Base-by-base conservation (phyloP, 1,284 basidiomycete genomes). In the Malassezia sp. region DNA sequence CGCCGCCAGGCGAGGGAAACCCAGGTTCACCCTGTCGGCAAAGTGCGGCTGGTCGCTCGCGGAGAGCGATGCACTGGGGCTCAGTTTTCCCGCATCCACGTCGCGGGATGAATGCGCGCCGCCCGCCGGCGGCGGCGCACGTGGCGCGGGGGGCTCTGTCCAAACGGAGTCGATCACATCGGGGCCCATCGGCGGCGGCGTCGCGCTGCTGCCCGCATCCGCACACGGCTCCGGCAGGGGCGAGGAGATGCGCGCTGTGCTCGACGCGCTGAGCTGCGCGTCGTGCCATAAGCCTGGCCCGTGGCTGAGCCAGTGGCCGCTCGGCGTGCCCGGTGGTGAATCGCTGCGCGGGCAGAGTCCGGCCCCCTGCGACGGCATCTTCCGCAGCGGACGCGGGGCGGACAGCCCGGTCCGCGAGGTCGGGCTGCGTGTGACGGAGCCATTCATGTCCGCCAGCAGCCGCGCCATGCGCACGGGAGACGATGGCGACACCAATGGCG, bases 101-200 rank as follows among this genome's bases (percentile, higher is more conserved):
- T n/a, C n/a, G n/a, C n/a, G n/a, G n/a, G n/a, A n/a, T n/a, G n/a
- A n/a, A n/a, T n/a, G n/a, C n/a, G n/a, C n/a, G n/a, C n/a, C n/a
- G n/a, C n/a, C n/a, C n/a, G n/a, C n/a, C n/a, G n/a, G n/a, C n/a
- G n/a, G n/a, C n/a, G n/a, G 15, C n/a, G 21, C 3, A 2, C n/a
- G 34, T 2, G 4, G 2, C 10, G 33, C 22, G 11, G 32, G 39
- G 5, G 39, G 29, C 11, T 42, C 35, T 3, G 43, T 10, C 48
- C 48, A 50, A 4, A 50, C 42, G 8, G 48, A 50, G 18, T 50
- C 27, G 11, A 50, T 30, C 20, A 24, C 28, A 12, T 43, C 41
- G 12, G 35, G 31, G 12, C 23, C 38, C 14, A n/a, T 2, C 3
- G 32, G 10, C 8, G 26, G 30, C 7, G 36, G 32, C 11, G 18